Evolutionary conservation across 2,329 filamentous ascomycete genomes (phyloP).

Genomic region (Aspergillus aculeatinus): DNA sequence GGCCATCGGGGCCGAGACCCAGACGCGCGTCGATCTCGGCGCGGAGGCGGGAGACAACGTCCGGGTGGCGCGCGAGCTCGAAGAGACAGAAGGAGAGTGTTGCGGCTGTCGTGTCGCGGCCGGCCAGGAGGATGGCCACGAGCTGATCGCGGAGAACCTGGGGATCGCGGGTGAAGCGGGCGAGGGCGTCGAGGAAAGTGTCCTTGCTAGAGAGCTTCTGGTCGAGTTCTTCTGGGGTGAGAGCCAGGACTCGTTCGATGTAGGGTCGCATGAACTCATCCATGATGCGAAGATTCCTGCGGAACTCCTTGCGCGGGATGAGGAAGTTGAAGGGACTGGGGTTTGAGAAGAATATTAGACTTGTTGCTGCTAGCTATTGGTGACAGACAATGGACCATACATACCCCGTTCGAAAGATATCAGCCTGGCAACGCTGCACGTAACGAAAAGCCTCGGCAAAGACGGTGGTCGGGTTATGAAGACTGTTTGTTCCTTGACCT

Average conservation of each 20-base stretch:
- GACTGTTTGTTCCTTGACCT: conserved; percentile 67
- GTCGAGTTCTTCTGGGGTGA: conserved; percentile 70
- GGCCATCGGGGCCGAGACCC: conserved; percentile 56
- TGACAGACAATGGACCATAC: conserved; percentile 33
- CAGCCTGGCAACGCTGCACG: conserved; percentile 71
- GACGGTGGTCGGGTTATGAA: conserved; percentile 60
- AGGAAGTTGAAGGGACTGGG: conserved; percentile 59
- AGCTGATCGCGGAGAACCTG: conserved; percentile 78
- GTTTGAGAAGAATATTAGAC: neutral
- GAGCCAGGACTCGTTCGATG: conserved; percentile 69
- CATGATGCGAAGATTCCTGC: conserved; percentile 63
- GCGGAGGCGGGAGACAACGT: conserved; percentile 66
- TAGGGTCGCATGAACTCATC: conserved; percentile 75
- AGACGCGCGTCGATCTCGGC: conserved; percentile 68
- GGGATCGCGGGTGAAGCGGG: conserved; percentile 67
- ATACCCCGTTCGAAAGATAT: conserved; percentile 63
- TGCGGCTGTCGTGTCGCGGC: conserved; percentile 77
- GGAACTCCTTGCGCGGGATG: conserved; percentile 66
- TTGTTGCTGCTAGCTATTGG: neutral
- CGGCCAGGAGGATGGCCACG: conserved; percentile 77
- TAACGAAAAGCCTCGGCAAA: conserved; percentile 83
- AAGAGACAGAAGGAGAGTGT: conserved; percentile 81
- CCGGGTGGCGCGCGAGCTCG: conserved; percentile 72
- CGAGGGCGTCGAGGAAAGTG: conserved; percentile 84
- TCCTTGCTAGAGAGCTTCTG: conserved; percentile 69